Conservation (phyloP, 768 basidiomycete species). For the Trametes coccinea region DNA sequence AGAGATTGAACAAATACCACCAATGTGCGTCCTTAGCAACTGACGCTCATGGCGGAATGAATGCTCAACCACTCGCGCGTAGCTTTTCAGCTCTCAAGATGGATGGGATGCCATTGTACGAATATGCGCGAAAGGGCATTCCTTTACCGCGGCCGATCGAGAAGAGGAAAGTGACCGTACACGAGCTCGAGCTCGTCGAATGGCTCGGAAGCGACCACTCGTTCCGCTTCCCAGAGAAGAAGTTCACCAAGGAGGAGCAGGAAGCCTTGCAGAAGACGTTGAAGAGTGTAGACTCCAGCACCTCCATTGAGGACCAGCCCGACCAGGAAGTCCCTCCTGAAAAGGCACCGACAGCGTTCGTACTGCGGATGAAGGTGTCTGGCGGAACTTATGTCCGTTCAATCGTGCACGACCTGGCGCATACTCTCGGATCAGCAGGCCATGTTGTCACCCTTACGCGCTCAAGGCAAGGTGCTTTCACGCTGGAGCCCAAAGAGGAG, state of each 20-base stretch:
- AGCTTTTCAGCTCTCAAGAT: constrained; percentile 99
- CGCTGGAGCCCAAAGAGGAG: constrained; percentile 48
- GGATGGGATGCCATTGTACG: constrained; percentile 94
- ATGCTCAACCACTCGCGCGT: not conserved
- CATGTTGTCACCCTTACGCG: constrained; percentile 92
- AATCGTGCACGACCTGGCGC: constrained; percentile 91
- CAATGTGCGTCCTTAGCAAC: constrained; percentile 61
- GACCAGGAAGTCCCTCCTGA: constrained; percentile 35
- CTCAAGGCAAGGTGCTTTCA: constrained; percentile 85
- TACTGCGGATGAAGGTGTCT: constrained; percentile 89
- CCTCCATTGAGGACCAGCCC: constrained; percentile 37
- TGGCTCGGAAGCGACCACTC: constrained; percentile 79
- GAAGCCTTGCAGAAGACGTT: constrained; percentile 67
- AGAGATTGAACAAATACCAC: constrained; percentile 87
- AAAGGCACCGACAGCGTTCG: constrained; percentile 70
- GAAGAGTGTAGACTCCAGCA: constrained; percentile 45
- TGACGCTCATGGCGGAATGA: not conserved
- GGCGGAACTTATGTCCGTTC: constrained; percentile 97
- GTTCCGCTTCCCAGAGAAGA: constrained; percentile 75
- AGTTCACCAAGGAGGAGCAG: constrained; percentile 68
- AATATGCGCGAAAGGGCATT: constrained; percentile 89
- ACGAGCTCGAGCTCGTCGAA: constrained; percentile 73
- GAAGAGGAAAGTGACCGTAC: constrained; percentile 76
- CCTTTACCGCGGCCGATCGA: constrained; percentile 96
- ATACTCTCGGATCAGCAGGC: constrained; percentile 80